Base-by-base conservation (phyloP, 208 protist species). In the Lotmaria passim region DNA sequence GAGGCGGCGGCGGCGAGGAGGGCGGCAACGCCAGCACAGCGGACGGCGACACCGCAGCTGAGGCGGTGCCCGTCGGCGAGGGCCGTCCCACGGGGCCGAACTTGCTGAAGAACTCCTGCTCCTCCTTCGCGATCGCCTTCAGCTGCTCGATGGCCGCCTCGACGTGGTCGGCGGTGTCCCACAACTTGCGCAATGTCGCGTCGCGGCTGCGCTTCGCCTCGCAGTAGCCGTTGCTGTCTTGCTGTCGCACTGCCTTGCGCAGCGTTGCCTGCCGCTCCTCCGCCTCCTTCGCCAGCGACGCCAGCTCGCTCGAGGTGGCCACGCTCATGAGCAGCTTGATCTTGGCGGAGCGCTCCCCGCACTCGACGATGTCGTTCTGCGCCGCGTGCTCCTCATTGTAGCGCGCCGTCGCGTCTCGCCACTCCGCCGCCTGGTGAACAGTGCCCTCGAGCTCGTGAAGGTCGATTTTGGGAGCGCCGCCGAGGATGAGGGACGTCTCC, bases 201-300 rank as follows among this genome's bases (percentile, higher is more conserved):
- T 91, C 86, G 19, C 86, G 79, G 28, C 60, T 69, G 23, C 72
- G 46, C 61, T 77, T 82, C 17, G 74, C 79, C 0, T 69, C 53
- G 51, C 69, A 53, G 70, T 87, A 89, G 14, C 57, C 75, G 44
- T 39, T 60, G 33, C 79, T 73, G 52, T 86, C 78, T 19, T 81
- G 67, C 10, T 58, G 50, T 38, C 75, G 75, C 56, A 84, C 63
- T 10, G 80, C 68, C 11, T 59, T 62, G 6, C 82, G 82, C 51
- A 91, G 69, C 41, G 56, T 53, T 52, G 73, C 66, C 65, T 91
- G 86, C 56, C 44, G 61, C 71, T 86, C 82, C 26, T 71, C 51
- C 0, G 69, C 73, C 33, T 82, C 73, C 67, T 82, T 77, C 10
- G 65, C 34, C 6, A 76, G 71, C n/a, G 69, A 7, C 23, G 67